Evolutionary conservation across 192 early-diverging fungal genomes (phyloP).

Genomic region (Gigaspora rosea): DNA sequence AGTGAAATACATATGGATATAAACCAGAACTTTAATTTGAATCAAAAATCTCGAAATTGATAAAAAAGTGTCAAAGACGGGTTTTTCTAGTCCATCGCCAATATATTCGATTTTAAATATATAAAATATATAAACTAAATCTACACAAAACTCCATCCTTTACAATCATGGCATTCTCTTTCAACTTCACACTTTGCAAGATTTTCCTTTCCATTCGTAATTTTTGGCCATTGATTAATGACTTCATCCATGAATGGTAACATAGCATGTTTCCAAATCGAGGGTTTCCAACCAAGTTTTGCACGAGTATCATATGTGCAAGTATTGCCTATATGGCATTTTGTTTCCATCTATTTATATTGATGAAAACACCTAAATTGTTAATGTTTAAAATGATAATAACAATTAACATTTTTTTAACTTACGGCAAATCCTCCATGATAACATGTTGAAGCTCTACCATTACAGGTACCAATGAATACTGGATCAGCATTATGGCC

Average conservation of each 20-base stretch:
- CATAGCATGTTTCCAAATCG: conserved; percentile 81
- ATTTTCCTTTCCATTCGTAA: conserved; percentile 30
- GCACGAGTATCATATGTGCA: conserved; percentile 69
- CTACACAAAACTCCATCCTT: conserved; percentile 70
- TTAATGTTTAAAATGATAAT: not conserved
- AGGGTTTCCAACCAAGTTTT: conserved; percentile 63
- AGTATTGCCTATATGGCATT: conserved; percentile 79
- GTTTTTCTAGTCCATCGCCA: too few relatives aligned
- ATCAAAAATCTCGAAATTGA: too few relatives aligned
- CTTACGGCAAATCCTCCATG: conserved; percentile 38
- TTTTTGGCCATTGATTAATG: conserved; percentile 40
- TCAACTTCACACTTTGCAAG: conserved; percentile 41
- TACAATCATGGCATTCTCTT: conserved; percentile 73
- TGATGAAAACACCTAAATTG: conserved; percentile 64
- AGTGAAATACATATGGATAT: too few relatives aligned
- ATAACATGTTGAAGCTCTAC: conserved; percentile 38
- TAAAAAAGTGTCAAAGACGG: too few relatives aligned
- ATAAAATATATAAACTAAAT: not conserved
- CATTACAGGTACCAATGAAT: conserved; percentile 82
- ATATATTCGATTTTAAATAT: too few relatives aligned
- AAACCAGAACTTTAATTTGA: too few relatives aligned
- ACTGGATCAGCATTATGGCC: conserved; percentile 92
- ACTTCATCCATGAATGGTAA: conserved; percentile 72
- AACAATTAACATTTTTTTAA: not conserved
- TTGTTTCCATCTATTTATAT: conserved; percentile 80